Conservation (phyloP, 495 filamentous ascomycete species). For the Astrothelium macrocarpum region DNA sequence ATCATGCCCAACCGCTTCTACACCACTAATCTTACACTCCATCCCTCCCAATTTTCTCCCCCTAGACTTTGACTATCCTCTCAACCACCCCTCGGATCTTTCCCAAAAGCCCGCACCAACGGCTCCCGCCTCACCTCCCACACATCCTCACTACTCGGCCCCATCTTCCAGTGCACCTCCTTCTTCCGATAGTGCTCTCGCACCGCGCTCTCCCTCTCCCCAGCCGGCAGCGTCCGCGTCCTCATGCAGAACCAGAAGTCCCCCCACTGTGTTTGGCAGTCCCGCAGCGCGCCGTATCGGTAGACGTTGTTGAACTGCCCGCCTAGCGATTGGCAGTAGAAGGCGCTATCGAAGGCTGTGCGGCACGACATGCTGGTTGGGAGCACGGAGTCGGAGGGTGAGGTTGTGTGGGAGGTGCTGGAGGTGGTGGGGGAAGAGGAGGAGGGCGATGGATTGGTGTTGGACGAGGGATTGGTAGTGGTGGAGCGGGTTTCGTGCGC, state of each 20-base stretch:
- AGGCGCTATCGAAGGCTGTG: slow-evolving; percentile 82
- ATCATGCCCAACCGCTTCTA: too few species aligned
- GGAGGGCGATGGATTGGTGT: slow-evolving; percentile 6
- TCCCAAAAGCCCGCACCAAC: slow-evolving; percentile 43
- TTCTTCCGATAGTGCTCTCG: slow-evolving; percentile 63
- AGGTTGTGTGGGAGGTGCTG: slow-evolving; percentile 5
- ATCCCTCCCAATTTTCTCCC: too few species aligned
- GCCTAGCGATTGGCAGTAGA: slow-evolving; percentile 88
- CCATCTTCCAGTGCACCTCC: slow-evolving; percentile 60
- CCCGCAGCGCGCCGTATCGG: slow-evolving; percentile 63
- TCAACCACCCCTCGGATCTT: slow-evolving; percentile 49
- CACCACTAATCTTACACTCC: too few species aligned
- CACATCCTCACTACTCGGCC: slow-evolving; percentile 78
- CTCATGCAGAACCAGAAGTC: slow-evolving; percentile 97
- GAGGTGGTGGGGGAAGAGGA: slow-evolving; percentile 11
- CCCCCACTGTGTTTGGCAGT: slow-evolving; percentile 71
- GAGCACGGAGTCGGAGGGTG: slow-evolving; percentile 52
- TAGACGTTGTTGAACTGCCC: slow-evolving; percentile 83
- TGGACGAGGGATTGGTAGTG: too few species aligned
- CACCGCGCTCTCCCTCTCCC: slow-evolving; percentile 47
- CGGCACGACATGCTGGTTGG: slow-evolving; percentile 80
- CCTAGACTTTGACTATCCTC: slow-evolving; percentile 39
- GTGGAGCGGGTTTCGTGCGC: slow-evolving; percentile 24
- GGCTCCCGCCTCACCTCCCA: slow-evolving; percentile 60
- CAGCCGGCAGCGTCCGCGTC: slow-evolving; percentile 41